Evolutionary conservation across 2,329 filamentous ascomycete species (phyloP), one percentile per base, ranked within the genome.

Genomic region (Periconia sp.): DNA sequence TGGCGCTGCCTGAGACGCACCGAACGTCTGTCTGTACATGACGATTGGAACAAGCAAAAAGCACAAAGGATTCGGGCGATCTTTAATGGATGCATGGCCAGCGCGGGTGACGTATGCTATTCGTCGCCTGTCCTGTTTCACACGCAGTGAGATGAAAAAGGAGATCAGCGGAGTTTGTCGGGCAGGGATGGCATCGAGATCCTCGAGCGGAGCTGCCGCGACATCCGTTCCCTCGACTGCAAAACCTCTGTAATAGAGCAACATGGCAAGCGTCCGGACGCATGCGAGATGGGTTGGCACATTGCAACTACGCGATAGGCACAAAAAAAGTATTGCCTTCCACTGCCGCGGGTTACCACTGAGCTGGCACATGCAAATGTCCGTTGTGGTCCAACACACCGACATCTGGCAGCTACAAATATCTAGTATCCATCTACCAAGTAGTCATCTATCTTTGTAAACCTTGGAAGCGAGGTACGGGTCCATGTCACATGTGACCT

Each of bases 1-100:
- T 45, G 50, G 49, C 52, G 37, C 19, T 23, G 51, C 59, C 52
- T 59, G 60, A 63, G 59, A 57, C 60, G 57, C n/a, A n/a, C n/a
- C n/a, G n/a, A n/a, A n/a, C n/a, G n/a, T n/a, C n/a, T n/a, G n/a
- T n/a, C n/a, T n/a, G n/a, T 19, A 40, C 27, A 27, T 1, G 20
- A 17, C 27, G 23, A 30, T 45, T 52, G 49, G 37, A 11, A 40
- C 17, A 35, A 20, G 11, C 15, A 18, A 14, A 18, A n/a, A 42
- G 45, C 41, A 31, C 17, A 17, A 31, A 47, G 15, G 31, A 23
- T n/a, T 37, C 33, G 6, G 33, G 33, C 15, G 33, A 37, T 47
- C n/a, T 19, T 9, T 10, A 27, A 8, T 27, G 23, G 23, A 27
- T 27, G 23, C 5, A 27, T 27, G 23, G 23, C 5, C 23, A 18